These are phyloP conservation scores for Kazachstania kunashirensis DNA, from an alignment of 805 yeast species.

Conservation along the genomic window DNA sequence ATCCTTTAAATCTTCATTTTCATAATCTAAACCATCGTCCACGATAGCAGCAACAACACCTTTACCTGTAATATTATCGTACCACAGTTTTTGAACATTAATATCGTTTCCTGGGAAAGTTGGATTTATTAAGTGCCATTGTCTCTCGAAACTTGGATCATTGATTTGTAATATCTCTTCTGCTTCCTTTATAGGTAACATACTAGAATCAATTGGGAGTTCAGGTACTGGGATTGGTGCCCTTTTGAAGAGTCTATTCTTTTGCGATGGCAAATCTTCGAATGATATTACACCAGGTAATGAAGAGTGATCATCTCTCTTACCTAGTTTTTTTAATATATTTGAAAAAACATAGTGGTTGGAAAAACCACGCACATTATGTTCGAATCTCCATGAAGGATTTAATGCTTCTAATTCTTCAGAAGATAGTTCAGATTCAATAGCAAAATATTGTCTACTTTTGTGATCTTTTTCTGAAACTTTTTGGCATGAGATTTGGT, in stretches of 20 bases:
- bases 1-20: conserved; percentile 57
- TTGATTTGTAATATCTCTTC: conserved; percentile 47
- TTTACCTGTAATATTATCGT: conserved; percentile 65
- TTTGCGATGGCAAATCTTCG: conserved; percentile 45
- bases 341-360: conserved; percentile 61
- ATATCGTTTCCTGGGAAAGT: conserved; percentile 71
- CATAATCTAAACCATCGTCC: conserved; percentile 89
- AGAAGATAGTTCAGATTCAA: conserved; percentile 39
- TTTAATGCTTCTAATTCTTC: conserved; percentile 31
- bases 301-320: conserved; percentile 10
- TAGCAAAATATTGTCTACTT: conserved; percentile 47
- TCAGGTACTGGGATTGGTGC: conserved; percentile 50
- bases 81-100: conserved; percentile 82
- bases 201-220: conserved; percentile 42
- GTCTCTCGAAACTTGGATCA: conserved; percentile 76
- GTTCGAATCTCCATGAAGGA: conserved; percentile 50
- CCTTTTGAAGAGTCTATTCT: conserved; percentile 38
- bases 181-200: conserved; percentile 38
- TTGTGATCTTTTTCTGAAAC: conserved; percentile 43
- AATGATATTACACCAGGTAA: conserved; percentile 31
- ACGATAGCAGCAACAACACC: conserved; percentile 81
- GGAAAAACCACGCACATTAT: conserved; percentile 49
- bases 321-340: conserved; percentile 12
- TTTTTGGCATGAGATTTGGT: background rate
- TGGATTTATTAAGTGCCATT: conserved; percentile 88